A percentile compares a stretch with the other conserved stretches of the same genome.
phyloP scores from a whole-genome alignment of 441 rosid species.

The Heliophila coronopifolia region DNA sequence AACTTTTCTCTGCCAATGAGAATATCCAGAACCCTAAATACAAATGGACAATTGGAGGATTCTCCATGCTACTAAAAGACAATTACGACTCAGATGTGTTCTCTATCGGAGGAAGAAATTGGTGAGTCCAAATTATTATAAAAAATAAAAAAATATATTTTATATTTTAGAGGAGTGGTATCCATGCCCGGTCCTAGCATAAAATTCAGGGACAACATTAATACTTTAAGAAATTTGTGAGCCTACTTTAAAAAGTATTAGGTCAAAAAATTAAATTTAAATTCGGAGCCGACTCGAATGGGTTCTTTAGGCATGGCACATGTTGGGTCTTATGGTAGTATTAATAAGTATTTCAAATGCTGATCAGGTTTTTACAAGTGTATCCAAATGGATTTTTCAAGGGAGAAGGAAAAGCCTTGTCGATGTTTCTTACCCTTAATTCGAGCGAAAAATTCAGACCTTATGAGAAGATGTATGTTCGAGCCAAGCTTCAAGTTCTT shows the following conservation, averaged over 20 bases:
- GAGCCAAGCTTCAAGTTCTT: too few relatives aligned
- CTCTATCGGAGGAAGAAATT: constrained; percentile 7
- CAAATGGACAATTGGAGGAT: background rate
- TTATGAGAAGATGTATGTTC: too few relatives aligned
- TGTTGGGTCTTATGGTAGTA: too few relatives aligned
- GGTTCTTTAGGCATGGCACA: too few relatives aligned
- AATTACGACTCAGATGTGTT: background rate
- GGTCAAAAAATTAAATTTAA: too few relatives aligned
- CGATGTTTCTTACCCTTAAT: background rate
- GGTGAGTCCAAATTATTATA: constrained; percentile 6
- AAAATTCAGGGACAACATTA: too few relatives aligned
- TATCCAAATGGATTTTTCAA: background rate
- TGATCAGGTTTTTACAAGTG: background rate
- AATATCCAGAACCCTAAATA: background rate
- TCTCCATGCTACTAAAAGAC: background rate
- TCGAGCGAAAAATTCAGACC: too few relatives aligned
- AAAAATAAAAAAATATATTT: background rate
- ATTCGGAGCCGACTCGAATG: too few relatives aligned
- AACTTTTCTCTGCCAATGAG: constrained; percentile 7
- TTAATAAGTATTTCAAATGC: too few relatives aligned
- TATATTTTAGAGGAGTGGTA: background rate
- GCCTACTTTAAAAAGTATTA: too few relatives aligned
- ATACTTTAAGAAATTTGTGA: too few relatives aligned
- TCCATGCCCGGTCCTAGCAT: too few relatives aligned
- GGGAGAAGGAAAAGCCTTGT: background rate